Evolutionary conservation across 2,329 filamentous ascomycete genomes (phyloP), one percentile per base, ranked within the genome.

Genomic region (Colletotrichum coccodes): DNA sequence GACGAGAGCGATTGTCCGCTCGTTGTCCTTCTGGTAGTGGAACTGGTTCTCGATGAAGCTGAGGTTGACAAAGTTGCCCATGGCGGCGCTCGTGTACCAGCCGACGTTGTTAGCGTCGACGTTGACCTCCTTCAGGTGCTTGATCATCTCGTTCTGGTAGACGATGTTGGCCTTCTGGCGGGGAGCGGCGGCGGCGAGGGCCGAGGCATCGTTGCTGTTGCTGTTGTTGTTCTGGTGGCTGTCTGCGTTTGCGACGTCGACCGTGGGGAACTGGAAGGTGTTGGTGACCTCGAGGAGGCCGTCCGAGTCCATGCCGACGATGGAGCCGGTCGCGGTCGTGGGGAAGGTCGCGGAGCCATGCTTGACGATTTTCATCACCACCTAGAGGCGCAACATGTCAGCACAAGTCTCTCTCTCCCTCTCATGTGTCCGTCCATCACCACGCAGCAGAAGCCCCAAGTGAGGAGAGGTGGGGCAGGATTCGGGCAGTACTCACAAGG

Each of bases 341-440:
- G 95, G 95, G 84, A 97, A 98, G 62, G 89, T 88, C 76, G 93
- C 89, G 66, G 94, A 92, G 85, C 93, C 94, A 86, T 98, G 95
- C 85, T 97, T 98, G 83, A 97, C 95, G 80, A 98, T 95, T 87
- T 98, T 97, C 92, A 98, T 95, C 75, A 97, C 93, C 77, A 97
- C 93, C 93, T 96, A 75, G 40, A 56, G 70, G 63, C 64, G 66
- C 73, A 69, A 74, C 68, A 47, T 59, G 70, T 74, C 70, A 75
- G 66, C 71, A 42, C 44, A 14, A 30, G 6, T 38, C 7, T n/a
- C 57, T 8, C 23, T 52, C 21, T 32, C 47, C 2, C n/a, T 38
- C 4, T 38, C 30, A 30, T 61, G n/a, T 30, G 34, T 23, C 36
- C 26, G 32, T 32, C 57, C 62, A 60, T 49, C 57, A 46, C 26